Evolutionary conservation across 192 early-diverging fungal genomes (phyloP), one percentile per base, ranked within the genome.

Genomic region (Coemansia sp.): DNA sequence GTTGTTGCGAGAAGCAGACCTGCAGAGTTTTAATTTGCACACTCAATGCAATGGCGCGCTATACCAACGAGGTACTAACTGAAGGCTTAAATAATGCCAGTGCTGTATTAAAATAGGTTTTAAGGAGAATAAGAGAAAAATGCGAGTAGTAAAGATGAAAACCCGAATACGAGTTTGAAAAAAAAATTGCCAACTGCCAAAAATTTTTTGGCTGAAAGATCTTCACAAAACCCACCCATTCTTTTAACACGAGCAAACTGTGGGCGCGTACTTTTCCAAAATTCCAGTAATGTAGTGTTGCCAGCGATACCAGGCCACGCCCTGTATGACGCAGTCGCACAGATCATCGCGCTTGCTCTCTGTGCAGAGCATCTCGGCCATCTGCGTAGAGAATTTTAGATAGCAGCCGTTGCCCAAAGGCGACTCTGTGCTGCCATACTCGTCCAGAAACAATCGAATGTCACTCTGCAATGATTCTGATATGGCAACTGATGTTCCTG

Each of bases 271-370:
- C 15, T 15, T 30, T 23, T 67, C 52, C 25, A 80, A 43, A 17
- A 48, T 12, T 11, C 50, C 52, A 4, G 66, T 57, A 14, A 67
- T 58, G 54, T 53, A 40, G 17, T 55, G 53, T 53, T 81, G 73
- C 79, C 79, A 81, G 7, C n/a, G 39, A 52, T 59, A 63, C 79
- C 79, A 81, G 3, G 73, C 69, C 9, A 61, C 71, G 1, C 63
- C 77, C 55, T 80, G 77, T 9, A 65, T 46, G 18, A 80, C 30
- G 43, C 77, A 80, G 64, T 80, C 77, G 50, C 71, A 80, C 41
- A 80, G 61, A 37, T 80, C 77, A 37, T 80, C 77, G 22, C 70
- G 69, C 42, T 80, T 80, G 40, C 53, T 63, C 46, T 80, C 75
- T 17, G 23, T 22, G 65, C 57, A 52, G 30, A 78, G 71, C 69